These are phyloP conservation scores for Scedosporium dehoogii DNA, from an alignment of 2,329 filamentous ascomycete genomes.

Conservation along the genomic window DNA sequence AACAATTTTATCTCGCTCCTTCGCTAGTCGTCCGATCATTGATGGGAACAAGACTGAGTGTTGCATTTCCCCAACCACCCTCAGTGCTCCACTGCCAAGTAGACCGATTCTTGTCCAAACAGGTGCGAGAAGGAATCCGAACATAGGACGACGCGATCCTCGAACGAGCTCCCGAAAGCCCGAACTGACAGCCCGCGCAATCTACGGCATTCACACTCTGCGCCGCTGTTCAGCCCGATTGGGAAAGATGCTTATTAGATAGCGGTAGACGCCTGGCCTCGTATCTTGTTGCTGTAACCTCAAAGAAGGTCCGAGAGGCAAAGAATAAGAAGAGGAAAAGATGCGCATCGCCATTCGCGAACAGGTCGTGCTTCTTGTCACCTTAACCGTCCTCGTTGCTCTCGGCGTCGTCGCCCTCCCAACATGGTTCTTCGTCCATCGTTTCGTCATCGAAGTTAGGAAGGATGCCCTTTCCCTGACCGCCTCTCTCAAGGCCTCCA, in stretches of 20 bases:
- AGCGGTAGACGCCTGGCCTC: neutral
- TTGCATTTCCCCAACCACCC: too few species aligned
- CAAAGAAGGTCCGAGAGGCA: neutral
- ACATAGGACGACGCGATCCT: too few species aligned
- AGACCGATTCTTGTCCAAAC: too few species aligned
- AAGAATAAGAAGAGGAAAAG: neutral
- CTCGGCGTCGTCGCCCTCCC: slow-evolving; percentile 73
- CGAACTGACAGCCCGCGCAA: too few species aligned
- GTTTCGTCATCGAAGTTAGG: slow-evolving; percentile 41
- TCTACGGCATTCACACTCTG: neutral
- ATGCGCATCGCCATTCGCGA: slow-evolving; percentile 85
- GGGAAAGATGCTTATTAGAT: neutral
- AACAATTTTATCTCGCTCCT: too few species aligned
- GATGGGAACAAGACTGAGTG: too few species aligned
- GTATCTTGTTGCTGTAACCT: neutral
- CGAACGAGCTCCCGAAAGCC: too few species aligned
- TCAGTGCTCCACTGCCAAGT: too few species aligned
- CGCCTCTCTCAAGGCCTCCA: slow-evolving; percentile 76
- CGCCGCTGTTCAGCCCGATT: neutral
- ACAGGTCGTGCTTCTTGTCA: slow-evolving; percentile 73
- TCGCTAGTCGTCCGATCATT: too few species aligned
- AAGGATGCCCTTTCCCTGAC: slow-evolving; percentile 61
- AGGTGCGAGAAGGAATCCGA: too few species aligned
- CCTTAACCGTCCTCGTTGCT: slow-evolving; percentile 62
- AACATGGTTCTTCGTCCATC: slow-evolving; percentile 52